Base-by-base conservation (phyloP, 2,329 filamentous ascomycete genomes). In the Leptoxyphium fumago region DNA sequence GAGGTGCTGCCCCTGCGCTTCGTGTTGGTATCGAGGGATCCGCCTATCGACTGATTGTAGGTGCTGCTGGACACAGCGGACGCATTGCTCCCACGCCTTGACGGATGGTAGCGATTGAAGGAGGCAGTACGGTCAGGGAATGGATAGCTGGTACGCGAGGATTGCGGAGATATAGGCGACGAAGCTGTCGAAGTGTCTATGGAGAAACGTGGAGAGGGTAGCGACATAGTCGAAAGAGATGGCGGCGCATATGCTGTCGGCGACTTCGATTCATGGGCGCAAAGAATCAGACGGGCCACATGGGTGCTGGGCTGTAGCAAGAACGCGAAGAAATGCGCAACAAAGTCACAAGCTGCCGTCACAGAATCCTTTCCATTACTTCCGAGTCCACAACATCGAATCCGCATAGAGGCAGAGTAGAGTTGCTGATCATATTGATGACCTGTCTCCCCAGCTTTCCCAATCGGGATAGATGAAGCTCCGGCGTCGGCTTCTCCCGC, bases 71-170 rank as follows among this genome's bases (percentile, higher is more conserved):
- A 95, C 69, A 52, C 43, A 15, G 48, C 50, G 39, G 87, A 94
- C 39, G 88, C 81, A 21, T 80, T 84, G 44, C 91, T 96, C 49
- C 78, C 83, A 63, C 87, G 75, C 59, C 88, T 73, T 15, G 32
- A 36, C 40, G 75, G 70, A 45, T 61, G 61, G 54, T 74, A 72
- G 50, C 72, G 56, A 54, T 54, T 55, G 36, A 64, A 55, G 49
- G 57, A 59, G 45, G 80, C 77, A 67, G 76, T 62, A 72, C 76
- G 63, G 15, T 36, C 32, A 7, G 71, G 69, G 72, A 82, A 64
- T 60, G 74, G 64, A 69, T 68, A 74, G 53, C 71, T 66, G 40
- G 55, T 61, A 44, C 60, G 58, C 34, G 56, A 59, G 8, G 62
- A 58, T 43, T 60, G 58, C 1, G 67, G 62, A 34, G 65, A 66